Evolutionary conservation across 106 monocot species (phyloP).

Genomic region (Cymbidium sinense): DNA sequence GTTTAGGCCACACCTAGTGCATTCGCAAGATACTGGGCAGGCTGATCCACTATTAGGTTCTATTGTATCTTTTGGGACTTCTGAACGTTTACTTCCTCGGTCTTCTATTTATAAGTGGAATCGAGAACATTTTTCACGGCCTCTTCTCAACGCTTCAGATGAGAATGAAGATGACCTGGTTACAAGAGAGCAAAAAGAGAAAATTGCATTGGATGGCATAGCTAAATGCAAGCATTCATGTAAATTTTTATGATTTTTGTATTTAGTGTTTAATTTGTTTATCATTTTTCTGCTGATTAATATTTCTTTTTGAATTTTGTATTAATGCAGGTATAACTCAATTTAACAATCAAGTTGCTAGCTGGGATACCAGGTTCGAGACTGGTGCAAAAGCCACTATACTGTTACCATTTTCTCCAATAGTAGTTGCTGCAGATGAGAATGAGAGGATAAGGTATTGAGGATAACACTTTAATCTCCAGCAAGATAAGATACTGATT

Average conservation of each 20-base stretch:
- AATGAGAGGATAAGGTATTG: constrained; percentile 83
- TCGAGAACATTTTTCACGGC: constrained; percentile 96
- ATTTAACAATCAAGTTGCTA: constrained; percentile 79
- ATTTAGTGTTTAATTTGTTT: background rate
- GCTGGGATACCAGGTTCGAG: constrained; percentile 71
- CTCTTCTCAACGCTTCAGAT: constrained; percentile 72
- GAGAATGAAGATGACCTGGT: constrained; percentile 67
- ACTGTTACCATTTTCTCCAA: constrained; percentile 76
- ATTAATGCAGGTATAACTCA: constrained; percentile 58
- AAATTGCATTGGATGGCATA: constrained; percentile 67
- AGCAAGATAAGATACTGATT: background rate
- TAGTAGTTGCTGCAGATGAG: constrained; percentile 96
- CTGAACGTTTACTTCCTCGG: constrained; percentile 80
- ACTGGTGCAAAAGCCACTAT: constrained; percentile 69
- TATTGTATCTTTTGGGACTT: constrained; percentile 28
- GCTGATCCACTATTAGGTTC: constrained; percentile 72
- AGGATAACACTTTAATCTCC: background rate
- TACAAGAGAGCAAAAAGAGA: constrained; percentile 71
- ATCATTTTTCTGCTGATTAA: background rate
- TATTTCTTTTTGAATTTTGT: constrained; percentile 7
- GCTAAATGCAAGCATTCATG: constrained; percentile 85
- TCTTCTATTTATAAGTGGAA: constrained; percentile 95
- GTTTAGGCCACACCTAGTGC: constrained; percentile 63
- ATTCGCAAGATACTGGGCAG: constrained; percentile 69
- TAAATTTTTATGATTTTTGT: constrained; percentile 27